A percentile compares a stretch with the other conserved stretches of the same genome.
These are phyloP conservation scores for Arthroderma uncinatum DNA, from an alignment of 2,329 filamentous ascomycete genomes.

Conservation along the genomic window DNA sequence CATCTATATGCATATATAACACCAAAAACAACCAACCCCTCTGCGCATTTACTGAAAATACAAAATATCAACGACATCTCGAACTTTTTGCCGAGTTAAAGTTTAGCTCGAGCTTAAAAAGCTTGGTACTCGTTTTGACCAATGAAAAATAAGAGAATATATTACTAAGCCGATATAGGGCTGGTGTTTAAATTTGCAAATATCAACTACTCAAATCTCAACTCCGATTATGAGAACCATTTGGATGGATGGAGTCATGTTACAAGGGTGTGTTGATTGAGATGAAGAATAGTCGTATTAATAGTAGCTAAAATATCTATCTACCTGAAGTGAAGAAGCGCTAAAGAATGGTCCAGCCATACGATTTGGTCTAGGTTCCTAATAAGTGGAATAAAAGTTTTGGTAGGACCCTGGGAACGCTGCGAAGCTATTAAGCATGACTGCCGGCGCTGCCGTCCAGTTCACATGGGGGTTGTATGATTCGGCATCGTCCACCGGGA, in stretches of 20 bases:
- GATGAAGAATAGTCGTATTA: constrained; percentile 1
- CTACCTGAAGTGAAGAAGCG: background rate
- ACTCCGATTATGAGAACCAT: no score
- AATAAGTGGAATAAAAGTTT: background rate
- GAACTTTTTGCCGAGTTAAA: background rate
- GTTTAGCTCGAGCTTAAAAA: background rate
- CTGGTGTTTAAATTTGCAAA: background rate
- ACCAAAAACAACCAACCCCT: no score
- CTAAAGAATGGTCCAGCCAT: background rate
- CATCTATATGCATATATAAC: background rate
- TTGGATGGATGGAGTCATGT: no score
- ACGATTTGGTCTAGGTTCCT: background rate
- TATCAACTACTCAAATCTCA: background rate
- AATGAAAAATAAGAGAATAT: background rate
- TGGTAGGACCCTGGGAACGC: background rate
- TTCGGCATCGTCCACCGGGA: background rate
- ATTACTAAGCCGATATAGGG: background rate
- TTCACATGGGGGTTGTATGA: background rate
- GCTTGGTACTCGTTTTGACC: background rate
- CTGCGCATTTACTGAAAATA: background rate
- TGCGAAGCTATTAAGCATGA: background rate
- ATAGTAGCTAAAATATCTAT: background rate
- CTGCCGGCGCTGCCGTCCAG: background rate
- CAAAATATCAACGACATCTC: background rate
- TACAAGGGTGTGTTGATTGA: background rate